Base-by-base conservation (phyloP, 2,329 filamentous ascomycete genomes). In the Pleurostoma richardsiae region DNA sequence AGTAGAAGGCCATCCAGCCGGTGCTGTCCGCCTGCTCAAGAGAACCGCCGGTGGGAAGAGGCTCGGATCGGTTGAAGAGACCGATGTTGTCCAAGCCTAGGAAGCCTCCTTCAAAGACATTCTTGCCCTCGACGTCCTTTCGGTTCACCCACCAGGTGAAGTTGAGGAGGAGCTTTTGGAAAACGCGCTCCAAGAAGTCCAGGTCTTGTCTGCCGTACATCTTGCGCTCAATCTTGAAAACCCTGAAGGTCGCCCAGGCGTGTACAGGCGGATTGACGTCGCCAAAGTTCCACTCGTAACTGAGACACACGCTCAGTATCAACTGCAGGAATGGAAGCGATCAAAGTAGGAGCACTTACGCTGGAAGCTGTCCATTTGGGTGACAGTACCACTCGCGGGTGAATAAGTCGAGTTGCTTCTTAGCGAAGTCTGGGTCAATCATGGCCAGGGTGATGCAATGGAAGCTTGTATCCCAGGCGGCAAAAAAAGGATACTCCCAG, bases 141-240 rank as follows among this genome's bases (percentile, higher is more conserved):
- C 92, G 86, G 65, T 97, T 97, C 26, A 96, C 92, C 92, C 92
- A 97, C 94, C 94, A 97, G 4, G 94, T 97, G 66, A 97, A 97
- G 71, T 97, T 97, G 52, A 97, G 76, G 28, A 97, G 74, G 50
- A 97, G 70, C 67, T 97, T 97, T 62, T 97, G 94, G 73, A 97
- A 97, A 4, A 96, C 90, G 26, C 92, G 82, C 72, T 97, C 92
- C 7, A 97, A 77, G 68, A 96, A 97, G 67, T 97, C 94, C 30
- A 96, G 74, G 63, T 97, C 92, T 61, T 96, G 90, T 31, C 89
- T 83, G 39, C 92, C 94, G 59, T 96, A 97, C 74, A 97, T 82
- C 72, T 97, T 97, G 56, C 94, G 85, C 73, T 97, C 92, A 53
- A 97, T 96, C 71, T 97, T 97, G 83, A 97, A 97, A 0, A 88